Base-by-base conservation (phyloP, 352 stramenopile genomes). In the Peronospora belbahrii region DNA sequence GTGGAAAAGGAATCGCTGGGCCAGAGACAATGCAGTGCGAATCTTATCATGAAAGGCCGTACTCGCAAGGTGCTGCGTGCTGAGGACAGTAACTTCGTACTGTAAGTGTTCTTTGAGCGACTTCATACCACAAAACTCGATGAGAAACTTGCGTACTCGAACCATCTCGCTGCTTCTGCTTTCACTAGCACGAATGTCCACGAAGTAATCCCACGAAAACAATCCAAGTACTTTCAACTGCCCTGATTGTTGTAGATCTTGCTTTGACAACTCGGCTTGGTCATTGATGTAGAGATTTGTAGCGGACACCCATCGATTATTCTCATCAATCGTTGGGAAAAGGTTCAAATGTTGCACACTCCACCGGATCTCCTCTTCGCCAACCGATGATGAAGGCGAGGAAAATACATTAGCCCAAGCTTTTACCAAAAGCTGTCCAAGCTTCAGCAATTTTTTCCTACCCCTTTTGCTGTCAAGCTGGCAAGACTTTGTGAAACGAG, bases 281-380 rank as follows among this genome's bases (percentile, higher is more conserved):
- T 90, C 76, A 38, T 90, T 87, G 8, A 88, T 20, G 36, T 77
- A 87, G 40, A 87, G 28, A 10, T 83, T 60, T 0, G 38, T 35
- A 19, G 58, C 57, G 17, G 45, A 57, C 8, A 23, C n/a, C 27
- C 61, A 72, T 34, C 22, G 31, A 11, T 35, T 15, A 4, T 15
- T 46, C 8, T 52, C 46, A 28, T 49, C 46, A 8, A 71, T 42
- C 14, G 49, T 65, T 6, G 59, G 67, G 15, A 71, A 71, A 3
- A 77, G 4, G 10, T 49, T 35, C 14, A 61, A 46, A 18, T 58
- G 57, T 33, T 78, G 69, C 13, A 67, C 13, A 19, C 28, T 59
- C 33, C 13, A 47, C 14, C 61, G 48, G 22, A 73, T 63, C 15
- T 56, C 30, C 14, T 48, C 39, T 17, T 45, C 19, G 25, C 28